A percentile compares a stretch with the other conserved stretches of the same genome.
Conservation (phyloP, 768 basidiomycete genomes). For the Leccinum boreale region DNA sequence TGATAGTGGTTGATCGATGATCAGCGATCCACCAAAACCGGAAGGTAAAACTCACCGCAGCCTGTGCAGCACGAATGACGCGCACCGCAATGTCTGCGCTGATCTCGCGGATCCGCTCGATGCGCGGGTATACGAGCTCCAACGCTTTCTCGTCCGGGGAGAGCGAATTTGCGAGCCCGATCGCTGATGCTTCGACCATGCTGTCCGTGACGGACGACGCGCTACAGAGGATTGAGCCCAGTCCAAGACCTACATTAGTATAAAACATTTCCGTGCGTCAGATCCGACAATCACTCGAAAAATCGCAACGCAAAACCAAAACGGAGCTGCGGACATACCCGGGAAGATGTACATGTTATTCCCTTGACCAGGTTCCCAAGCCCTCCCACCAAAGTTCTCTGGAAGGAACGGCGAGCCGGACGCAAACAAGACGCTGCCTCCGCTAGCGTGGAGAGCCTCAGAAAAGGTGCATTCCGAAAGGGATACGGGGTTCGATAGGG, state of each 20-base stretch:
- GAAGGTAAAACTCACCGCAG: conserved; percentile 47
- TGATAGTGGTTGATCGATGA: background rate
- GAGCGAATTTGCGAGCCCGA: conserved; percentile 74
- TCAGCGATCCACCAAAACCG: background rate
- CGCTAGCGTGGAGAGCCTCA: conserved; percentile 68
- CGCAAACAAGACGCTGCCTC: conserved; percentile 80
- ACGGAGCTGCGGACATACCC: conserved; percentile 33
- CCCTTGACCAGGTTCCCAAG: conserved; percentile 79
- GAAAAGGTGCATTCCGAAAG: conserved; percentile 79
- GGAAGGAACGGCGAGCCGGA: conserved; percentile 83
- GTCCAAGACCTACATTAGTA: conserved; percentile 39
- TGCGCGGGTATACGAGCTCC: conserved; percentile 78
- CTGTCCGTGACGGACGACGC: conserved; percentile 70
- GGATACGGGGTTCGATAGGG: conserved; percentile 85
- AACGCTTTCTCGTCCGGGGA: conserved; percentile 61
- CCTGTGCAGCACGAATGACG: conserved; percentile 81
- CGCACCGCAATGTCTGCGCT: conserved; percentile 67
- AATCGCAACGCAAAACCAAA: background rate
- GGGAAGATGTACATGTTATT: conserved; percentile 94
- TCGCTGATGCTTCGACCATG: conserved; percentile 87
- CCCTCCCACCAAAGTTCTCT: conserved; percentile 51
- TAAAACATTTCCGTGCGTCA: background rate
- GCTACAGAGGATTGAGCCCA: conserved; percentile 70
- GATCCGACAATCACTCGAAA: background rate
- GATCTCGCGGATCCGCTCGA: conserved; percentile 85